Conservation (phyloP, 2,329 filamentous ascomycete species). For the Pezicula carpinea region DNA sequence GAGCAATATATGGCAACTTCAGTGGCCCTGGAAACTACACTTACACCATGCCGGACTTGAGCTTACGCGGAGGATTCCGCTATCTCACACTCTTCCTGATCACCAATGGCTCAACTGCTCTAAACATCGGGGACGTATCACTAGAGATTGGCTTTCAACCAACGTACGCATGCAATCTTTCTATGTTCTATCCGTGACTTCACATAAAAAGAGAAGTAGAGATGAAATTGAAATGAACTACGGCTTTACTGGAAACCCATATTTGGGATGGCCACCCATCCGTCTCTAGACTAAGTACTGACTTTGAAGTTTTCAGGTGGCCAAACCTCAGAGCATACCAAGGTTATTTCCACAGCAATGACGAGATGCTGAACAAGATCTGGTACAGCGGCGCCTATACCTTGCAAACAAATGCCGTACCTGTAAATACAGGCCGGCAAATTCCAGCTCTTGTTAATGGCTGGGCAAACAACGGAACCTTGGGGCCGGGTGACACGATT, state of each 20-base stretch:
- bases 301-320: slow-evolving; percentile 19
- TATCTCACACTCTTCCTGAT: slow-evolving; percentile 44
- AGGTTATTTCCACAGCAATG: slow-evolving; percentile 44
- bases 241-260: no score
- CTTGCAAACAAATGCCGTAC: slow-evolving; percentile 18
- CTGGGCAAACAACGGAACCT: slow-evolving; percentile 36
- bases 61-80: slow-evolving; percentile 44
- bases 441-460: slow-evolving; percentile 16
- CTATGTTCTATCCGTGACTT: no score
- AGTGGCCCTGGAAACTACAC: slow-evolving; percentile 27
- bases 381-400: slow-evolving; percentile 45
- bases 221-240: no score
- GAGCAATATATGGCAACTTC: slow-evolving; percentile 39
- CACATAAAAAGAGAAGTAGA: no score
- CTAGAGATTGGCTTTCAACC: slow-evolving; percentile 34
- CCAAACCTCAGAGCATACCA: slow-evolving; percentile 39
- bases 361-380: slow-evolving; percentile 44
- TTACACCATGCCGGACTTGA: slow-evolving; percentile 35
- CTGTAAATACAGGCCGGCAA: slow-evolving; percentile 23
- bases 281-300: no score
- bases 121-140: slow-evolving; percentile 26
- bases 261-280: no score
- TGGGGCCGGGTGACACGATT: slow-evolving; percentile 24
- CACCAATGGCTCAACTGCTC: slow-evolving; percentile 19
- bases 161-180: slow-evolving; percentile 16